These are phyloP conservation scores for Polychytrium aggregatum DNA, from an alignment of 192 early-diverging fungal species.

Conservation along the genomic window DNA sequence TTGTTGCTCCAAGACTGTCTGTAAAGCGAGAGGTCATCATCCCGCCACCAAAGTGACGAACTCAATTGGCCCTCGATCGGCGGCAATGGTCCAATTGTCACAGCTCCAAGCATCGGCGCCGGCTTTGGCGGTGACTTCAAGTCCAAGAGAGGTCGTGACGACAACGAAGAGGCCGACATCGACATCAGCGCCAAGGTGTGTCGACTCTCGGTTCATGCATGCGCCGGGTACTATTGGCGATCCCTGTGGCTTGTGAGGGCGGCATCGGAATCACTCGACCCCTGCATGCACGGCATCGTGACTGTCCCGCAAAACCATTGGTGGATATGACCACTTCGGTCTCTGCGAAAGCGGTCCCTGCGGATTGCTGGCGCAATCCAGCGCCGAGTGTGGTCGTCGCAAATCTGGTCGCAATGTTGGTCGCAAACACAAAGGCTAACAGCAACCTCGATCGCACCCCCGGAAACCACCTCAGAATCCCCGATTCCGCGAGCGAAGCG, in stretches of 20 bases:
- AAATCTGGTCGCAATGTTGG: too few species aligned
- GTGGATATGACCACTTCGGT: too few species aligned
- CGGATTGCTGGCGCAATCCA: too few species aligned
- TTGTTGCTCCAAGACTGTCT: not conserved
- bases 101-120: not conserved
- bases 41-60: not conserved
- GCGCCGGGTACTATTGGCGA: not conserved
- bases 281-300: too few species aligned
- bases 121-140: not conserved
- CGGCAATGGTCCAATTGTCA: not conserved
- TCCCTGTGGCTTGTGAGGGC: too few species aligned
- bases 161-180: not conserved
- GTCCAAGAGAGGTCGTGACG: constrained; percentile 11
- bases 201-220: not conserved
- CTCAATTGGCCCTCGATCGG: not conserved
- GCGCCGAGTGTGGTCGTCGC: too few species aligned
- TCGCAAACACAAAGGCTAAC: too few species aligned
- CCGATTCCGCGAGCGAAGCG: constrained; percentile 27
- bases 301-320: too few species aligned
- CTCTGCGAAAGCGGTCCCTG: too few species aligned
- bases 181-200: not conserved
- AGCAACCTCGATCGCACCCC: too few species aligned
- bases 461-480: too few species aligned
- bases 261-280: too few species aligned
- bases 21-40: not conserved